Conservation (phyloP, 2,329 filamentous ascomycete species). For the Penicillium frequentans region DNA sequence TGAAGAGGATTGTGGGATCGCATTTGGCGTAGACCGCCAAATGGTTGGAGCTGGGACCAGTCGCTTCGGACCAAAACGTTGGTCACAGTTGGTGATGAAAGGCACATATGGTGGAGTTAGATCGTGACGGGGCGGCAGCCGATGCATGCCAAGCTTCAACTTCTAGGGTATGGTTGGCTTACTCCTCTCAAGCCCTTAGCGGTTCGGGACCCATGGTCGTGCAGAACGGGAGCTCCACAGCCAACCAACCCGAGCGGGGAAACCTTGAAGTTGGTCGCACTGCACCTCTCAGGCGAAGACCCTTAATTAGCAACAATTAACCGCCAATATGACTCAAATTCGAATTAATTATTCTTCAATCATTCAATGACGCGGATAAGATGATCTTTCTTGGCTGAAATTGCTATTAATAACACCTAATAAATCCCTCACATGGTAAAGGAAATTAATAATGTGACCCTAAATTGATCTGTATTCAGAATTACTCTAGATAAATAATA, state of each 20-base stretch:
- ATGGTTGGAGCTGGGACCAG: not conserved
- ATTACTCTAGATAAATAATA: too few relatives aligned
- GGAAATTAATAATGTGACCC: too few relatives aligned
- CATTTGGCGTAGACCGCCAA: not conserved
- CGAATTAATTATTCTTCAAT: too few relatives aligned
- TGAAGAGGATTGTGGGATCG: too few relatives aligned
- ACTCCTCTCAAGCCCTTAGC: not conserved
- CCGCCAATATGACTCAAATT: too few relatives aligned
- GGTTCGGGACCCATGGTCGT: not conserved
- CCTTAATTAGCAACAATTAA: conserved; percentile 26
- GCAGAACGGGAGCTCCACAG: conserved; percentile 42
- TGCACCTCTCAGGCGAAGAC: too few relatives aligned
- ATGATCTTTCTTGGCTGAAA: too few relatives aligned
- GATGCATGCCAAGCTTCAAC: conserved; percentile 6
- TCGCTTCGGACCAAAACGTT: not conserved
- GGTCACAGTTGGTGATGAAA: not conserved
- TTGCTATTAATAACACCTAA: too few relatives aligned
- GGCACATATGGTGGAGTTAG: not conserved
- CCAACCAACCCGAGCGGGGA: conserved; percentile 43
- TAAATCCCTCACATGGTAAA: too few relatives aligned
- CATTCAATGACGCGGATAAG: too few relatives aligned
- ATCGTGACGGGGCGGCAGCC: conserved; percentile 1
- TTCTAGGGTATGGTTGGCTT: not conserved
- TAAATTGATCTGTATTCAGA: too few relatives aligned
- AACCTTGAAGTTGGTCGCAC: not conserved